phyloP scores from a whole-genome alignment of 2,329 filamentous ascomycete genomes.

The Alternaria brassicae region DNA sequence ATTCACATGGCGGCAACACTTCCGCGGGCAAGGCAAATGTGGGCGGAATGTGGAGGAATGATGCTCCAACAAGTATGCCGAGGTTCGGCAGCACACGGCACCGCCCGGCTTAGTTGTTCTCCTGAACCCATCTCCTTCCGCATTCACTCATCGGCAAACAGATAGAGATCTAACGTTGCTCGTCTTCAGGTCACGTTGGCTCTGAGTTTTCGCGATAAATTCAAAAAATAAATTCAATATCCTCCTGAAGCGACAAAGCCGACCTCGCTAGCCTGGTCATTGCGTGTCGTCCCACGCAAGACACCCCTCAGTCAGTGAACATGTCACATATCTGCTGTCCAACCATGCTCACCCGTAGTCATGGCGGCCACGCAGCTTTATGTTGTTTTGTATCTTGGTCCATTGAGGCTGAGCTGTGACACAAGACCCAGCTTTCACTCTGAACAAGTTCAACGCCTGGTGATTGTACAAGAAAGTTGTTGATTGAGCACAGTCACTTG shows the following conservation, averaged over 20 bases:
- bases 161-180: not conserved
- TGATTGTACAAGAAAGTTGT: not conserved
- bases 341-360: not conserved
- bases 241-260: not conserved
- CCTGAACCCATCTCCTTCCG: not conserved
- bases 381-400: not conserved
- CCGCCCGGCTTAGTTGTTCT: conserved; percentile 32
- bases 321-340: not conserved
- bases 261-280: too few relatives aligned
- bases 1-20: conserved; percentile 44
- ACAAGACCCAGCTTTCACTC: not conserved
- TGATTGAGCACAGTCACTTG: conserved; percentile 23
- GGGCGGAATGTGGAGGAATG: conserved; percentile 38
- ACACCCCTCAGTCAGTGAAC: conserved; percentile 7
- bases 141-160: not conserved
- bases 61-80: conserved; percentile 25
- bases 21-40: conserved; percentile 24
- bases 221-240: not conserved
- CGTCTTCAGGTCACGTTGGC: not conserved
- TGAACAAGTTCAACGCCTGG: not conserved
- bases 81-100: conserved; percentile 36
- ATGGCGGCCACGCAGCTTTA: not conserved
- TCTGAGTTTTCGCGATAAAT: not conserved
- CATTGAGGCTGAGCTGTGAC: not conserved
- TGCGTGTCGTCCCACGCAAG: not conserved